Conservation (phyloP, 371 early-diverging fungal genomes). For the Syncephalastrum racemosum region DNA sequence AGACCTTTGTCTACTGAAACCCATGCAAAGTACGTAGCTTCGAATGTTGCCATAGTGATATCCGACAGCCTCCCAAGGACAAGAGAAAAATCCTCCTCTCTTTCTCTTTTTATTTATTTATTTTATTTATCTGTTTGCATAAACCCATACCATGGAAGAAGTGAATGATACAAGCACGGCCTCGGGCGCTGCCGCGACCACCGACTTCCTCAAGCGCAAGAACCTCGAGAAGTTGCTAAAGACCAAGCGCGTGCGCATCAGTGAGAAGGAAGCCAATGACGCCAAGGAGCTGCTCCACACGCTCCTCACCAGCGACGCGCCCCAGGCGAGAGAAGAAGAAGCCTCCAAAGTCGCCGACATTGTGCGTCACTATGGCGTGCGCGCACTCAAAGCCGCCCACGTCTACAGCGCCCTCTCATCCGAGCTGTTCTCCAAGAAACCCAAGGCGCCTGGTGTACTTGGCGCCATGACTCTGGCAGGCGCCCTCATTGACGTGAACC, state of each 20-base stretch:
- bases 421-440: conserved; percentile 22
- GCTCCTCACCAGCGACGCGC: conserved; percentile 10
- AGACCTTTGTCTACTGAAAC: no score
- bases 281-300: conserved; percentile 17
- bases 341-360: conserved; percentile 12
- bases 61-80: no score
- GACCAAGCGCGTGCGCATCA: conserved; percentile 37
- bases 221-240: conserved; percentile 30
- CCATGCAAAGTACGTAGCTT: no score
- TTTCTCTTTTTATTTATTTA: neutral
- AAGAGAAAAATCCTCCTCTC: no score
- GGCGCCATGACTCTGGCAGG: conserved; percentile 9
- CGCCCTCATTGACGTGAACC: conserved; percentile 1
- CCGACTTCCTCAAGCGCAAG: conserved; percentile 39
- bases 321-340: conserved; percentile 10
- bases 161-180: conserved; percentile 35
- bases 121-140: conserved; percentile 3
- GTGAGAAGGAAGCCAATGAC: conserved; percentile 42
- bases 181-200: conserved; percentile 35
- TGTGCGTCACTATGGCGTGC: conserved; percentile 17
- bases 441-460: conserved; percentile 8
- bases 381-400: conserved; percentile 22
- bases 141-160: no score
- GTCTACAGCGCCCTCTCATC: conserved; percentile 15
- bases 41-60: no score